phyloP scores from a whole-genome alignment of 2,329 filamentous ascomycete genomes.

The Penicillium italicum region DNA sequence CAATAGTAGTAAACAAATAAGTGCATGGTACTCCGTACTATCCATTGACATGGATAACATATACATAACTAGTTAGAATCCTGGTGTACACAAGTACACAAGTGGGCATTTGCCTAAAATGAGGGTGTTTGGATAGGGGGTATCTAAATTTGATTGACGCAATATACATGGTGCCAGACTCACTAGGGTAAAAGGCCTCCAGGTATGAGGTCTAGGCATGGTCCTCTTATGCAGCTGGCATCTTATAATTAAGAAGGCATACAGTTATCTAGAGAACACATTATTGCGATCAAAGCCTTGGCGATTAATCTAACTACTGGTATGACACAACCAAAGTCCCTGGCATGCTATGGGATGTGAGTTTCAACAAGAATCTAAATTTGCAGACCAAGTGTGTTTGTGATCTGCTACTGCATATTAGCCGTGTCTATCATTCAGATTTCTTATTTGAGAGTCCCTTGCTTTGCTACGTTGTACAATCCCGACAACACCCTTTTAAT shows the following conservation, averaged over 20 bases:
- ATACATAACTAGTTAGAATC: background rate
- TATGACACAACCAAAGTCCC: constrained; percentile 8
- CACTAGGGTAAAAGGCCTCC: constrained; percentile 5
- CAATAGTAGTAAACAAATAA: background rate
- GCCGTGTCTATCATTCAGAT: constrained; percentile 17
- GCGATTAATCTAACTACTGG: background rate
- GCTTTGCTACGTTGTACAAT: constrained; percentile 16
- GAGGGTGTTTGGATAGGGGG: constrained; percentile 4
- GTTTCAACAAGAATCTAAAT: constrained; percentile 1
- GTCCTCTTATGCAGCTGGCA: background rate
- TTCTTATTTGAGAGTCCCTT: constrained; percentile 17
- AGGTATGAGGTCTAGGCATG: background rate
- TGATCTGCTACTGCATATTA: constrained; percentile 16
- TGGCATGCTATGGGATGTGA: constrained; percentile 14
- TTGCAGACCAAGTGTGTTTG: constrained; percentile 10
- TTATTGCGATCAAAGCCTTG: background rate
- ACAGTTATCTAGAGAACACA: background rate
- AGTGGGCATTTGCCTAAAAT: background rate
- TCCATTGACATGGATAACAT: background rate
- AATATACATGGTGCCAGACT: constrained; percentile 11
- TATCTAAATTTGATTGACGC: constrained; percentile 15
- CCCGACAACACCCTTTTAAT: constrained; percentile 1
- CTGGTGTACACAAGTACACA: background rate
- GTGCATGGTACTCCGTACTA: background rate
- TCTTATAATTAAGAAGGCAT: constrained; percentile 5